phyloP scores from a whole-genome alignment of 2,329 filamentous ascomycete genomes.

The Parafenestella ontariensis region DNA sequence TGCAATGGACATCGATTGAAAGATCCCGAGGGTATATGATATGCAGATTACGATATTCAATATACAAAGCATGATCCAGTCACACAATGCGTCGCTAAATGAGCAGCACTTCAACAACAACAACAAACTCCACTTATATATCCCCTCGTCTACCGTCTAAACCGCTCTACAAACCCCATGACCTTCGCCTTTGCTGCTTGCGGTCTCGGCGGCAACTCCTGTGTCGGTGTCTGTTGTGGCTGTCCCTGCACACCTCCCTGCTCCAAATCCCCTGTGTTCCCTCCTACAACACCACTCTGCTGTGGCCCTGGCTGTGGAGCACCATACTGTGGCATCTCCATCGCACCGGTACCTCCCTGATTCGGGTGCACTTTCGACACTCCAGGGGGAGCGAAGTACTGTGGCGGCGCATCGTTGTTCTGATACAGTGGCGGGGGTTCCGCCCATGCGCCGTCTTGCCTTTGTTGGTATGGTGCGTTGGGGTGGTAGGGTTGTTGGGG shows the following conservation, averaged over 20 bases:
- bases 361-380: conserved; percentile 38
- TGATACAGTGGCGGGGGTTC: conserved; percentile 46
- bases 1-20: conserved; percentile 71
- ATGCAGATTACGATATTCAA: conserved; percentile 7
- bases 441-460: conserved; percentile 39
- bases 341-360: conserved; percentile 20
- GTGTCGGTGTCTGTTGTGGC: conserved; percentile 2
- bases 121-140: background rate
- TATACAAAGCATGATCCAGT: conserved; percentile 37
- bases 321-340: conserved; percentile 40
- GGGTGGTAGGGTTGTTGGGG: conserved; percentile 23
- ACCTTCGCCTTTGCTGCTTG: conserved; percentile 41
- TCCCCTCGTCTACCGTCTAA: conserved; percentile 28
- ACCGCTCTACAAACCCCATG: conserved; percentile 34
- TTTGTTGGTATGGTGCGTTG: conserved; percentile 26
- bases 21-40: background rate
- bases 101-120: background rate
- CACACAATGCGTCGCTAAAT: conserved; percentile 20
- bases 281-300: conserved; percentile 39
- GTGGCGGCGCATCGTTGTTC: conserved; percentile 43
- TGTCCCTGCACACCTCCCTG: conserved; percentile 17
- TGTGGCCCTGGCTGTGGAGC: conserved; percentile 27
- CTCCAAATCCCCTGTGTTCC: conserved; percentile 18
- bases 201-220: conserved; percentile 36
- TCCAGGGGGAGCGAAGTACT: conserved; percentile 42